Percentiles rank a stretch among this genome's conserved stretches.
These are phyloP conservation scores for Leishmania major DNA, from an alignment of 208 protist genomes.

Conservation along the genomic window DNA sequence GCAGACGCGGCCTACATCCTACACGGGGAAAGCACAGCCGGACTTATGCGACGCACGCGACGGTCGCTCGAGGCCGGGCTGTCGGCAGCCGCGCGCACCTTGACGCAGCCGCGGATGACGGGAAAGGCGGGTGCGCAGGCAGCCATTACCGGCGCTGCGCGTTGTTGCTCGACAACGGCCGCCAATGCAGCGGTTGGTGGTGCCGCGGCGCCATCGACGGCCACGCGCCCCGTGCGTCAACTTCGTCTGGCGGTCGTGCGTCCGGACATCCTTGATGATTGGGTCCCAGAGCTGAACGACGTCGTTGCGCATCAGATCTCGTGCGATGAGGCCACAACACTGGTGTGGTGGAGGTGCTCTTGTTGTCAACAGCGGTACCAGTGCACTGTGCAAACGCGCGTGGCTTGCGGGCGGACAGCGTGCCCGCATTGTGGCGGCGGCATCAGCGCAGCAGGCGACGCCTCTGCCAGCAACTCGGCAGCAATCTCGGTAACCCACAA, in stretches of 20 bases:
- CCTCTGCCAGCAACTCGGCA: constrained; percentile 1
- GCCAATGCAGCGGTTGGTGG: neutral
- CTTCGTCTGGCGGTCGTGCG: constrained; percentile 66
- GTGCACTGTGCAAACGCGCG: constrained; percentile 55
- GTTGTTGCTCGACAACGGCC: neutral
- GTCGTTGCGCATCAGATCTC: constrained; percentile 53
- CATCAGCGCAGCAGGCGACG: neutral
- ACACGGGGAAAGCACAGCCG: neutral
- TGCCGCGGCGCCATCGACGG: neutral
- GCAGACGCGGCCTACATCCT: neutral
- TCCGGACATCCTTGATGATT: constrained; percentile 80
- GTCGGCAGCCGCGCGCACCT: neutral
- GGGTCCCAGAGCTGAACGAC: constrained; percentile 84
- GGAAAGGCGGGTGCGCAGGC: neutral
- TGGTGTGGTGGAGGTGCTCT: constrained; percentile 63
- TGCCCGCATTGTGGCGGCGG: constrained; percentile 54
- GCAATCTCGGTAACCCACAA: neutral
- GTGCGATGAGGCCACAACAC: constrained; percentile 23
- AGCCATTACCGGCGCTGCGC: neutral
- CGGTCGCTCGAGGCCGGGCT: neutral
- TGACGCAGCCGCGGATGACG: neutral
- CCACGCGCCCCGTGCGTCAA: neutral
- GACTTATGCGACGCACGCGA: constrained; percentile 5
- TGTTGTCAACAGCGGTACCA: constrained; percentile 53
- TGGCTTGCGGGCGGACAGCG: constrained; percentile 31